phyloP scores from a whole-genome alignment of 345 rosid species.

The Populus tremula region DNA sequence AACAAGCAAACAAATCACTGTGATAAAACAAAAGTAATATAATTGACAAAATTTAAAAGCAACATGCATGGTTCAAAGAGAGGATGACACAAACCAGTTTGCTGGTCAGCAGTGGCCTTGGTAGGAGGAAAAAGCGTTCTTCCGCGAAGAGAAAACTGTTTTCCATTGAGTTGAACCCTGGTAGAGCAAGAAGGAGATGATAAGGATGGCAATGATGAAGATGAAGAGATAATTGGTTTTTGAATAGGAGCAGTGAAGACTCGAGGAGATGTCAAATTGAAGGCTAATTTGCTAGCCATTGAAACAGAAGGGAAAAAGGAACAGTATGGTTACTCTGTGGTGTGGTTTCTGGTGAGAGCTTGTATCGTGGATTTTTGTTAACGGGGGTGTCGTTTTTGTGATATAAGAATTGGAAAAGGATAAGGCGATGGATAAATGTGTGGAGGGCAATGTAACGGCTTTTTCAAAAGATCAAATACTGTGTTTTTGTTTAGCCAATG shows the following conservation, averaged over 20 bases:
- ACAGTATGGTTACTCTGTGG: background rate
- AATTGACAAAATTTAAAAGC: background rate
- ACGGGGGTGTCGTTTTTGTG: background rate
- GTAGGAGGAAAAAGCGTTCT: slow-evolving; percentile 44
- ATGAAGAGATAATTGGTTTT: slow-evolving; percentile 38
- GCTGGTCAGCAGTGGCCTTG: slow-evolving; percentile 83
- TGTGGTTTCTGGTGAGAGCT: slow-evolving; percentile 18
- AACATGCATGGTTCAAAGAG: background rate
- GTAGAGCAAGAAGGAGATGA: slow-evolving; percentile 26
- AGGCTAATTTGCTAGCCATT: slow-evolving; percentile 55
- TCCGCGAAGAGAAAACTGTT: slow-evolving; percentile 33
- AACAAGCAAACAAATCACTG: background rate
- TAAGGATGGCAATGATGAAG: slow-evolving; percentile 2
- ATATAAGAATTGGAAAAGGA: slow-evolving; percentile 27
- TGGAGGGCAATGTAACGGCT: slow-evolving; percentile 62
- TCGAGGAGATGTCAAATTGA: slow-evolving; percentile 58
- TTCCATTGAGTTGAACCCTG: slow-evolving; percentile 37
- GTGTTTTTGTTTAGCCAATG: background rate
- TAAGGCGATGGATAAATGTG: slow-evolving; percentile 47
- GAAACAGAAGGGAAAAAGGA: background rate
- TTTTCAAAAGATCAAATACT: slow-evolving; percentile 11
- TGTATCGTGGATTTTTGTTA: background rate
- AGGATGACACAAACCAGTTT: slow-evolving; percentile 32
- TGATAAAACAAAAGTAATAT: background rate
- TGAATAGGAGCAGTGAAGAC: slow-evolving; percentile 41